Percentiles rank a stretch among this genome's conserved stretches.
Conservation (phyloP, 495 filamentous ascomycete species). For the Podospora anserina region DNA sequence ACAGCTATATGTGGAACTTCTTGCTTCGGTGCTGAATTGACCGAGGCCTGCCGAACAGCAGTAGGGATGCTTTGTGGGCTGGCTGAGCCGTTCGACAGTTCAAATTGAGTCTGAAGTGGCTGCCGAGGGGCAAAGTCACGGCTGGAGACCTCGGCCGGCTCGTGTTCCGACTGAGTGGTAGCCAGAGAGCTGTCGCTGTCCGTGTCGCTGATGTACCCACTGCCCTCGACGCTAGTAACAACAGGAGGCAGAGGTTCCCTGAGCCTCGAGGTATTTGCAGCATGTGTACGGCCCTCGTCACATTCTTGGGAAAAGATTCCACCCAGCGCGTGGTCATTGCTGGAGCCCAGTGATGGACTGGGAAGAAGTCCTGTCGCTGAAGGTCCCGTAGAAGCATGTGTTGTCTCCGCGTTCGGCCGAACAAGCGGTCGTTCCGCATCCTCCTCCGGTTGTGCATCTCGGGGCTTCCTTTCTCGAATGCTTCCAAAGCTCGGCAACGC, state of each 20-base stretch:
- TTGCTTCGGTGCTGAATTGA: conserved; percentile 15
- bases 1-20: conserved; percentile 39
- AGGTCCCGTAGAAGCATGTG: conserved; percentile 18
- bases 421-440: conserved; percentile 50
- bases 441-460: conserved; percentile 28
- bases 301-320: conserved; percentile 49
- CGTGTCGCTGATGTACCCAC: conserved; percentile 52
- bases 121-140: not conserved
- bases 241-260: conserved; percentile 63
- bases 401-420: conserved; percentile 40
- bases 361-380: conserved; percentile 8
- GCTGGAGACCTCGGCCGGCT: conserved; percentile 7
- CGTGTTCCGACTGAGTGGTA: conserved; percentile 22
- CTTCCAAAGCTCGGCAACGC: conserved; percentile 83
- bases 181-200: conserved; percentile 43
- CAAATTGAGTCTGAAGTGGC: not conserved
- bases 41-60: not conserved
- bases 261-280: conserved; percentile 45
- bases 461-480: conserved; percentile 54
- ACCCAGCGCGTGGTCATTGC: conserved; percentile 65
- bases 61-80: not conserved
- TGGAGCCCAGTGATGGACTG: conserved; percentile 38
- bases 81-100: not conserved
- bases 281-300: conserved; percentile 45
- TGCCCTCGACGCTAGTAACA: conserved; percentile 63